Conservation (phyloP, 108 stramenopile species). For the Cyclostephanos tholiformis region DNA sequence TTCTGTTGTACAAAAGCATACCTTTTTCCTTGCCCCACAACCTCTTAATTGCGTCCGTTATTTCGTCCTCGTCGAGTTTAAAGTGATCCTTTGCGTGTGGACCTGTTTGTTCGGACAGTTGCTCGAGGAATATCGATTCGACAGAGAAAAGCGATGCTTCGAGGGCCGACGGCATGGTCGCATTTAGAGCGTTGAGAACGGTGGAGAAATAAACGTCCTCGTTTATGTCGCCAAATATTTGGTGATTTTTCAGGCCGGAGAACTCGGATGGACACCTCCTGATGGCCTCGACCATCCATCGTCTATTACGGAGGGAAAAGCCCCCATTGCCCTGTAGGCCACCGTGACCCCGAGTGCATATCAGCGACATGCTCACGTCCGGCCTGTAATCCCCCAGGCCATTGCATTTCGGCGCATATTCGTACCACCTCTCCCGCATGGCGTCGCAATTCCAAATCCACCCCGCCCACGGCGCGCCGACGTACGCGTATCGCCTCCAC, state of each 20-base stretch:
- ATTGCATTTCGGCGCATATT: background rate
- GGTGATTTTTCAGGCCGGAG: background rate
- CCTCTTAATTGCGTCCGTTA: background rate
- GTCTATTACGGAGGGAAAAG: background rate
- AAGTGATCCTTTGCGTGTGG: background rate
- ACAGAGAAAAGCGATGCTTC: background rate
- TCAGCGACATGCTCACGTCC: background rate
- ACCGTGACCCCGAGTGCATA: background rate
- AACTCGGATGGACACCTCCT: background rate
- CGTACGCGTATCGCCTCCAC: background rate
- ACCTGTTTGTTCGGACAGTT: background rate
- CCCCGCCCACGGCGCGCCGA: background rate
- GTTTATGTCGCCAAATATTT: no score
- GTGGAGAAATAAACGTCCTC: background rate
- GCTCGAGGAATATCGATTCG: slow-evolving; percentile 1
- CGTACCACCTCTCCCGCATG: background rate
- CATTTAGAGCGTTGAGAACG: background rate
- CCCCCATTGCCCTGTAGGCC: slow-evolving; percentile 4
- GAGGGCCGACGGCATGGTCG: background rate
- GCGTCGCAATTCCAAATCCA: background rate
- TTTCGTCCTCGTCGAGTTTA: background rate
- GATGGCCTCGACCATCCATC: background rate
- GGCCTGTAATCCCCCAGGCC: background rate
- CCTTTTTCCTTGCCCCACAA: background rate
- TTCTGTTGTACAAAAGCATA: background rate